phyloP scores from a whole-genome alignment of 140 eudicot genomes.

The Anethum foeniculum region DNA sequence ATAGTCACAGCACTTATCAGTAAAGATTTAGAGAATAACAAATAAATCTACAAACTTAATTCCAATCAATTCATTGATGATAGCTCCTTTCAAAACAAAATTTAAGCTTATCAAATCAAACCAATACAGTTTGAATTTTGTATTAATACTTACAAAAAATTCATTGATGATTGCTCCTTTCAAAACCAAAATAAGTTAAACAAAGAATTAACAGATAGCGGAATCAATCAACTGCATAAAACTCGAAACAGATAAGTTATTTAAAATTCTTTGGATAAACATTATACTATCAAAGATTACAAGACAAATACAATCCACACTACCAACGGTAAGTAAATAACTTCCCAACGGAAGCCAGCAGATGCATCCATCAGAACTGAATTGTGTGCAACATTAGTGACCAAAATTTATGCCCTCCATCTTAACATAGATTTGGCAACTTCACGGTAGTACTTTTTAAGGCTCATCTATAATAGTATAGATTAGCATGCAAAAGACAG shows the following conservation, averaged over 20 bases:
- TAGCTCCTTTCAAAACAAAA: neutral
- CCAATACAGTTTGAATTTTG: neutral
- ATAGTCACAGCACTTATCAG: neutral
- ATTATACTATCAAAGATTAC: neutral
- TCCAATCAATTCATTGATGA: neutral
- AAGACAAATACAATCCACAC: neutral
- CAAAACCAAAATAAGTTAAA: neutral
- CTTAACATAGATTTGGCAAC: neutral
- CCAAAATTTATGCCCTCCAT: neutral
- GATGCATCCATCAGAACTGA: neutral
- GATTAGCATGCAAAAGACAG: slow-evolving; percentile 12
- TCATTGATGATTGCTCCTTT: neutral
- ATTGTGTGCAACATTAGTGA: neutral
- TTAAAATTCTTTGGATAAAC: neutral
- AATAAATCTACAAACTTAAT: neutral
- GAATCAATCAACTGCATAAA: neutral
- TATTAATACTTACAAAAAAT: neutral
- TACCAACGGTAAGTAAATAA: neutral
- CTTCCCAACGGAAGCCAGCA: neutral
- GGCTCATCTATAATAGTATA: neutral
- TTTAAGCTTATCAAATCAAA: neutral
- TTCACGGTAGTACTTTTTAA: neutral
- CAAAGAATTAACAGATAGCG: neutral
- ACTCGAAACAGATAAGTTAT: neutral
- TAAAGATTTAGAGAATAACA: neutral